Evolutionary conservation across 768 basidiomycete genomes (phyloP).

Genomic region (Lactarius quietus): DNA sequence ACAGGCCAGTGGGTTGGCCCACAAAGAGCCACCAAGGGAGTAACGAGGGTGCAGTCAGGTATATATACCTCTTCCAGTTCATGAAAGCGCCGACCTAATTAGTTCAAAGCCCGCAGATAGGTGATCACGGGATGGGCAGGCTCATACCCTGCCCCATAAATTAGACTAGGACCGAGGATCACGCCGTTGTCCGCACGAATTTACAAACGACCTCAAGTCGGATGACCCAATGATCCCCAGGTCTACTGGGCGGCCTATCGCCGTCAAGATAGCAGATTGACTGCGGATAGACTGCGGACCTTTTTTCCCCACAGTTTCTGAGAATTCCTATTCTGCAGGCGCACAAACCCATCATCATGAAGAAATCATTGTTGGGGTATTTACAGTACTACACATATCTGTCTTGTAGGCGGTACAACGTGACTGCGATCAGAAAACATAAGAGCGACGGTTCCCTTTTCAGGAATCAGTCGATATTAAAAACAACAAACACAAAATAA

Average conservation of each 20-base stretch:
- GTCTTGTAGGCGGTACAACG: neutral
- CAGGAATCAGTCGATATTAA: neutral
- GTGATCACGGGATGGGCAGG: neutral
- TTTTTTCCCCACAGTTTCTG: neutral
- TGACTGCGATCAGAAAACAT: neutral
- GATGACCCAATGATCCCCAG: no score
- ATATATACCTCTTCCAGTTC: conserved; percentile 5
- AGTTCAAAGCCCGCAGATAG: conserved; percentile 5
- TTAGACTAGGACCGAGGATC: no score
- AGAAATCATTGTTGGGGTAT: neutral
- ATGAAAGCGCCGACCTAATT: conserved; percentile 15
- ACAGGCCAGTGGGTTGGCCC: conserved; percentile 15
- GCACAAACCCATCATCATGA: neutral
- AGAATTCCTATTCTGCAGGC: neutral
- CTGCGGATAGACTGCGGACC: neutral
- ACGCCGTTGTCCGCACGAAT: no score
- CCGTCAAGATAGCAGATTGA: no score
- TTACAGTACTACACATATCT: conserved; percentile 1
- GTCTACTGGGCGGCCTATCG: no score
- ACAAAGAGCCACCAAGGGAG: conserved; percentile 4
- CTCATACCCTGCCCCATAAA: no score
- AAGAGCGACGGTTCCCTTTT: neutral
- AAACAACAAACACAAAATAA: neutral
- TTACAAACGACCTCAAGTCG: no score
- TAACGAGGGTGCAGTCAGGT: neutral